Percentiles rank a stretch among this genome's conserved stretches.
These are phyloP conservation scores for Chalara sp. DNA, from an alignment of 2,329 filamentous ascomycete genomes.

Conservation along the genomic window DNA sequence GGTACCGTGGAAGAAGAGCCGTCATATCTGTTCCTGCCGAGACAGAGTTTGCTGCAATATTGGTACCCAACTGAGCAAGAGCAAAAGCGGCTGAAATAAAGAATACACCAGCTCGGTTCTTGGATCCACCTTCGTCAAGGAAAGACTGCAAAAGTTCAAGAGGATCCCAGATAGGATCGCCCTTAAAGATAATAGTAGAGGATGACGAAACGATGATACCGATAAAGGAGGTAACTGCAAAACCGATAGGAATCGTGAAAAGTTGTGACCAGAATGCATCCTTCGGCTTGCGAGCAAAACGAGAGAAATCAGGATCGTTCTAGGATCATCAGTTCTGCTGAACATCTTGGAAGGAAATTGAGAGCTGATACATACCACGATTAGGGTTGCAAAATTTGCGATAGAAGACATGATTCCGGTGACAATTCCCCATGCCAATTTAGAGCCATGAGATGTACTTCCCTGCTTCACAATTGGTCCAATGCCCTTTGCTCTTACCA, in stretches of 20 bases:
- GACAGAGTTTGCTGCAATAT: conserved; percentile 81
- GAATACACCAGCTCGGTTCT: conserved; percentile 68
- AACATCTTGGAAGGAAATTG: conserved; percentile 28
- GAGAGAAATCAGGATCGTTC: conserved; percentile 74
- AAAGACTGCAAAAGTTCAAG: conserved; percentile 60
- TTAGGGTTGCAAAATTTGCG: conserved; percentile 84
- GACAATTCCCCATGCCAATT: conserved; percentile 74
- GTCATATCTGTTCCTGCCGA: conserved; percentile 74
- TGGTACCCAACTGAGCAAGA: conserved; percentile 77
- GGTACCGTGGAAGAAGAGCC: conserved; percentile 68
- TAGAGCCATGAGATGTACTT: conserved; percentile 55
- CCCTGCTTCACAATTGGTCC: conserved; percentile 74
- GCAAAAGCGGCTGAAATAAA: conserved; percentile 65
- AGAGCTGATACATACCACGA: conserved; percentile 42
- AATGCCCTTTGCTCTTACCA: conserved; percentile 73
- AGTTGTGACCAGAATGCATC: conserved; percentile 80
- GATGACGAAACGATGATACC: conserved; percentile 73
- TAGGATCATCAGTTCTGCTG: conserved; percentile 5
- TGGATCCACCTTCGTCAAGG: conserved; percentile 61
- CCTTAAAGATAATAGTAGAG: conserved; percentile 58
- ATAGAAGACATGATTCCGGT: conserved; percentile 84
- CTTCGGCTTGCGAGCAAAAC: conserved; percentile 70
- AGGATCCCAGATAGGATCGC: conserved; percentile 66
- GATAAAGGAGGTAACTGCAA: conserved; percentile 77
- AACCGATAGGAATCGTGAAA: conserved; percentile 63